phyloP scores from a whole-genome alignment of 2,329 filamentous ascomycete genomes.

The Pseudogymnoascus sp. region DNA sequence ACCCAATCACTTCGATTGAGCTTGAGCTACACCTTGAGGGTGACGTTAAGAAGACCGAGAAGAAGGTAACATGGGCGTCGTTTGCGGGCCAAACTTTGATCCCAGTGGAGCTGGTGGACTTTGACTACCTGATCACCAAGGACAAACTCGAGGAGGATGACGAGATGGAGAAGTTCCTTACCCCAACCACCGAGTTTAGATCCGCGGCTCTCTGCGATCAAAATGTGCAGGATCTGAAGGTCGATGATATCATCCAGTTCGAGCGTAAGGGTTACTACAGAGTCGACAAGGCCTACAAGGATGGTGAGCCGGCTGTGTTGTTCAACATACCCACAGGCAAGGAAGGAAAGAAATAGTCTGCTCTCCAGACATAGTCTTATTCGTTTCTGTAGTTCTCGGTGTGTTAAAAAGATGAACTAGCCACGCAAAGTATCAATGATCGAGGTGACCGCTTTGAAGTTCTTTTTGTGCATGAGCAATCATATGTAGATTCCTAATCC shows the following conservation, averaged over 20 bases:
- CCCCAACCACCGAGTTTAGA: constrained; percentile 66
- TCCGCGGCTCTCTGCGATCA: constrained; percentile 72
- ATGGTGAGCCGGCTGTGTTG: constrained; percentile 54
- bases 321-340: constrained; percentile 67
- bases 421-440: not conserved
- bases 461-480: not conserved
- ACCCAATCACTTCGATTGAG: constrained; percentile 61
- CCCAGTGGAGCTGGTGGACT: constrained; percentile 81
- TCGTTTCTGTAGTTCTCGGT: not conserved
- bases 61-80: constrained; percentile 94
- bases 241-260: constrained; percentile 88
- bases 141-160: constrained; percentile 89
- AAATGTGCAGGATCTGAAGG: constrained; percentile 71
- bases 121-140: constrained; percentile 92
- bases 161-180: constrained; percentile 75
- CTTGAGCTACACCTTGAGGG: constrained; percentile 86
- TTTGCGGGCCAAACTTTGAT: constrained; percentile 68
- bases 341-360: constrained; percentile 18
- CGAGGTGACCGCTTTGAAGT: not conserved
- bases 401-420: not conserved
- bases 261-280: constrained; percentile 90
- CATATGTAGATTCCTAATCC: constrained; percentile 2
- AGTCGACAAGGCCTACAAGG: constrained; percentile 59
- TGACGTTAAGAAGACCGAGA: constrained; percentile 90
- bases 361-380: not conserved